A percentile compares a stretch with the other conserved stretches of the same genome.
Conservation (phyloP, 208 protist genomes). For the Phytomonas sp. region DNA sequence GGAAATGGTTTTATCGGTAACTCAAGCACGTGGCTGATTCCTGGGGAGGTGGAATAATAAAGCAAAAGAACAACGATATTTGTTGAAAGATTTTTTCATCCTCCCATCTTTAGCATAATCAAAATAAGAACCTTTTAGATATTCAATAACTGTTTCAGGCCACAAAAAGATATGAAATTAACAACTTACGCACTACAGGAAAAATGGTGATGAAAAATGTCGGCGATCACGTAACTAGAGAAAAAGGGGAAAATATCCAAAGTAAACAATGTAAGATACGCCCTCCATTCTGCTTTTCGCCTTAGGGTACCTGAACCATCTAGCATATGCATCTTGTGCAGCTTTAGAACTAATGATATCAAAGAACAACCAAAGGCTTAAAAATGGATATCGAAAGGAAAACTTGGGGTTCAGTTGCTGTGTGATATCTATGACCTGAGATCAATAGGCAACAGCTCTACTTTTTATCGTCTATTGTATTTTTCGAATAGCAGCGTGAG, state of each 20-base stretch:
- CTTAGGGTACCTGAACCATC: not conserved
- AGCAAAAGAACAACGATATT: not conserved
- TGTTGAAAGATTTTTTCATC: not conserved
- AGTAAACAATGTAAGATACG: not conserved
- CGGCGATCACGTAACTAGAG: not conserved
- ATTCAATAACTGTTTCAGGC: not conserved
- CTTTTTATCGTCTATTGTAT: too few species aligned
- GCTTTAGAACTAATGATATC: not conserved
- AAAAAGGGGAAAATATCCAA: not conserved
- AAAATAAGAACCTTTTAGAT: not conserved
- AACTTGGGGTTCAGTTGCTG: not conserved
- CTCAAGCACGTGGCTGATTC: not conserved
- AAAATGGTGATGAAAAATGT: not conserved
- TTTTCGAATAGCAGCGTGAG: not conserved
- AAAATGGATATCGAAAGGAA: not conserved
- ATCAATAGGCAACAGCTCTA: not conserved
- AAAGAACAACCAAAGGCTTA: not conserved
- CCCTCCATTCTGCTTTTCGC: not conserved
- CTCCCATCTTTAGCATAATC: not conserved
- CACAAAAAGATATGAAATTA: not conserved
- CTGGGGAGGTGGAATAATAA: not conserved
- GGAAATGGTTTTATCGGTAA: not conserved
- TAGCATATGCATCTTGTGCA: not conserved
- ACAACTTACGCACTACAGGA: not conserved
- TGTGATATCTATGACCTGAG: not conserved